Conservation (phyloP, 1,284 basidiomycete species). For the Polyporus tsugae region DNA sequence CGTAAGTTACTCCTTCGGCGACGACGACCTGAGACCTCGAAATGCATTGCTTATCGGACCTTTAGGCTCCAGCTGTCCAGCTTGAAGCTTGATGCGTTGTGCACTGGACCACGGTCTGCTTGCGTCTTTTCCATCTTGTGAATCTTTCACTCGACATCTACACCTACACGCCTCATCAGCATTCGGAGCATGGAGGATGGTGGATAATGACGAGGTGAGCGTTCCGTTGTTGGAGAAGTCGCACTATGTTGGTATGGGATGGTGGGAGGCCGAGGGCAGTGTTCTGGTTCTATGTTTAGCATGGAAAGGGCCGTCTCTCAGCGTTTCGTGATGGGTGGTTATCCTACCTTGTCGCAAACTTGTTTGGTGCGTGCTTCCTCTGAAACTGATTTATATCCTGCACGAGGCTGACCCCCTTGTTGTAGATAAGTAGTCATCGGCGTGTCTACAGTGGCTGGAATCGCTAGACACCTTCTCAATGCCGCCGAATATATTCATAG, state of each 20-base stretch:
- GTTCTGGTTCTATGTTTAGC: neutral
- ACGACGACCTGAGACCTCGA: too few species aligned
- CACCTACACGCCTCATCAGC: too few species aligned
- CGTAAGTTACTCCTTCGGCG: too few species aligned
- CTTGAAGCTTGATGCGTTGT: too few species aligned
- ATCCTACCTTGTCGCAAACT: neutral
- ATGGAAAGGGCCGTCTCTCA: neutral
- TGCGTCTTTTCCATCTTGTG: too few species aligned
- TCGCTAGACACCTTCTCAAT: neutral
- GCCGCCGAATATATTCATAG: neutral
- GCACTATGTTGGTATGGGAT: neutral
- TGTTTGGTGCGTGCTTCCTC: neutral
- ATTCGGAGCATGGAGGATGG: neutral
- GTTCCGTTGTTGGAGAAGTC: neutral
- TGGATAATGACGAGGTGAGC: too few species aligned
- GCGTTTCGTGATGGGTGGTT: neutral
- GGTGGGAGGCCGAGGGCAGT: neutral
- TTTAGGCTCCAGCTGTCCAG: too few species aligned
- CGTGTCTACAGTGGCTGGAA: neutral
- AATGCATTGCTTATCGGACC: too few species aligned
- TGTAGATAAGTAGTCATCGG: neutral
- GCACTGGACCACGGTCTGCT: too few species aligned
- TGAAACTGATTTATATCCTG: neutral
- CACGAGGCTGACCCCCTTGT: neutral
- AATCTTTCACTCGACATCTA: too few species aligned